Conservation (phyloP, 805 yeast genomes). For the Candida boleticola region DNA sequence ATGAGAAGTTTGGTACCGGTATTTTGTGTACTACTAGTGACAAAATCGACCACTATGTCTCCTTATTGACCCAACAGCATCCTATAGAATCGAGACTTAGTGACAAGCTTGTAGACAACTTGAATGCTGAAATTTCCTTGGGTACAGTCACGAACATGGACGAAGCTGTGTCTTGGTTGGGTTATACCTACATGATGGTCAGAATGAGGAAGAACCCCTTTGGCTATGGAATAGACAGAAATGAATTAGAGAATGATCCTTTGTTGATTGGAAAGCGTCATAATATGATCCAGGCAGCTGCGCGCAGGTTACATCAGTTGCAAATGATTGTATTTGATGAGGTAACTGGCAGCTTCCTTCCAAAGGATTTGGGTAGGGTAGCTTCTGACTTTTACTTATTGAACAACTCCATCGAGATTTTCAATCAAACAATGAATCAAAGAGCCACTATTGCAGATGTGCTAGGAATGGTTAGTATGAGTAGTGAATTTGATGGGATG, state of each 20-base stretch:
- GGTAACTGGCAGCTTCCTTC: conserved; percentile 67
- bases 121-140: conserved; percentile 93
- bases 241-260: conserved; percentile 80
- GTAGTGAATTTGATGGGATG: conserved; percentile 89
- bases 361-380: conserved; percentile 90
- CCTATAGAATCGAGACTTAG: conserved; percentile 88
- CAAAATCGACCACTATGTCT: conserved; percentile 80
- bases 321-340: conserved; percentile 96
- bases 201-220: conserved; percentile 94
- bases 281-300: conserved; percentile 75
- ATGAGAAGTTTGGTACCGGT: conserved; percentile 87
- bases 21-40: conserved; percentile 82
- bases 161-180: conserved; percentile 97
- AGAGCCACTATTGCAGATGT: conserved; percentile 90
- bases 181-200: conserved; percentile 91
- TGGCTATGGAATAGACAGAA: conserved; percentile 88
- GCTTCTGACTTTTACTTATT: conserved; percentile 91
- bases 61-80: conserved; percentile 87
- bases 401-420: conserved; percentile 82
- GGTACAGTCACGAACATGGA: conserved; percentile 94
- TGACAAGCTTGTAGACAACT: conserved; percentile 79
- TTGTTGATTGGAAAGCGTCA: conserved; percentile 69
- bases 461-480: conserved; percentile 82
- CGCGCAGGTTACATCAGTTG: conserved; percentile 73
- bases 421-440: conserved; percentile 81